phyloP scores from a whole-genome alignment of 2,329 filamentous ascomycete genomes.

The Curvularia sp. region DNA sequence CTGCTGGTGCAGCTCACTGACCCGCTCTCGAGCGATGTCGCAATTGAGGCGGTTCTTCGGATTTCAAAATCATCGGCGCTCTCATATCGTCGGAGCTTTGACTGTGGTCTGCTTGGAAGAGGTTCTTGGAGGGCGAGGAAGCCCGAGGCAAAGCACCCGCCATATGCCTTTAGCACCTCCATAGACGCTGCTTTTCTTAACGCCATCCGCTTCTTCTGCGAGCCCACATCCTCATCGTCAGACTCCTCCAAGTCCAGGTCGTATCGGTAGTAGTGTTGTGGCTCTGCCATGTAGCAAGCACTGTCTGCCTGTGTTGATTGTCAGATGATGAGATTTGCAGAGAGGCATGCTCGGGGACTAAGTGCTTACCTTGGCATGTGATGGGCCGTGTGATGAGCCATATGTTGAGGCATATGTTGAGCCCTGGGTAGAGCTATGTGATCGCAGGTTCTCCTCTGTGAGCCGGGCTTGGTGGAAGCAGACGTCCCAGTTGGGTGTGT shows the following conservation, averaged over 20 bases:
- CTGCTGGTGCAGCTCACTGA: constrained; percentile 21
- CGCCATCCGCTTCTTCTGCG: constrained; percentile 28
- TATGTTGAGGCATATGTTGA: constrained; percentile 35
- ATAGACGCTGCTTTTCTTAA: constrained; percentile 35
- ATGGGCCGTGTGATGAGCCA: constrained; percentile 29
- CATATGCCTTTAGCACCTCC: constrained; percentile 45
- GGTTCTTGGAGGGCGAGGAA: constrained; percentile 37
- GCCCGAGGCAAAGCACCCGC: constrained; percentile 43
- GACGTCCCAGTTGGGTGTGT: constrained; percentile 18
- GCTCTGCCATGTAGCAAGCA: constrained; percentile 18
- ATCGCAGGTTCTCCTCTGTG: constrained; percentile 44
- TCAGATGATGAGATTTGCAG: constrained; percentile 10
- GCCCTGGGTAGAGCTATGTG: constrained; percentile 35
- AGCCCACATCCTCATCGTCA: constrained; percentile 33
- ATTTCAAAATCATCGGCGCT: constrained; percentile 38
- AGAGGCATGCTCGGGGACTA: not conserved
- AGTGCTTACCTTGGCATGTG: constrained; percentile 33
- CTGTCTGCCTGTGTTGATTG: constrained; percentile 13
- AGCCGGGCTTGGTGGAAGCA: constrained; percentile 26
- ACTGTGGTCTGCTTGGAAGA: constrained; percentile 31
- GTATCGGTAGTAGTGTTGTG: constrained; percentile 28
- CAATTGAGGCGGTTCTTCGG: constrained; percentile 34
- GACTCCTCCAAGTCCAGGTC: constrained; percentile 32
- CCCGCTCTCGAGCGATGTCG: constrained; percentile 23
- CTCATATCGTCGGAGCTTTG: constrained; percentile 26